Base-by-base conservation (phyloP, 805 yeast genomes). In the Starmerella powellii region DNA sequence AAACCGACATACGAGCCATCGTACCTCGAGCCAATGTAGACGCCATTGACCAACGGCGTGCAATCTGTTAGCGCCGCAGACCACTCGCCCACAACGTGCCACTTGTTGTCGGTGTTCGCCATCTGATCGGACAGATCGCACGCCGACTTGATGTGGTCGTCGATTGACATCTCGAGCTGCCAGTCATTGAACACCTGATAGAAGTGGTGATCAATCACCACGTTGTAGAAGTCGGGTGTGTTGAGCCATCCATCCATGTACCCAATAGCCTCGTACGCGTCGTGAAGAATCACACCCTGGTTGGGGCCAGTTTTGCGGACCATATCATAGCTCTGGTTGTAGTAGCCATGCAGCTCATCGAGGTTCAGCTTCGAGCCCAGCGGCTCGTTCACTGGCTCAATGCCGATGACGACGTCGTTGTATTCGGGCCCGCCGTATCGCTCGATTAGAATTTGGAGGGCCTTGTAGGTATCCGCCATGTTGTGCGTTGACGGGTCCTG, bases 61-160 rank as follows among this genome's bases (percentile, higher is more conserved):
- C 96, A 87, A 63, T 87, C 95, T 3, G 95, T 86, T 50, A 87
- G 69, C 1, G 96, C 96, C 11, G 86, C 94, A 19, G 83, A 68
- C 83, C 88, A 87, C 65, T 86, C 95, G 47, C 95, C 96, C 35
- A 75, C 71, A 26, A 86, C 68, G 41, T 72, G 71, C 83, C 88
- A 81, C 60, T 80, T 84, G 53, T 67, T 61, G 59, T 81, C 85
- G 33, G 54, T 44, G 11, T 56, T 44, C 31, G 70, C 63, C 17
- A 40, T 37, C 38, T 63, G 58, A 44, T 60, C 44, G 37, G 74
- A 77, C 64, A 74, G 71, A 18, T 61, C 57, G 57, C 80, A 74
- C 2, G 78, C 76, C 31, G 63, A 56, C 27, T 61, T 50, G 38
- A 88, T 54, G 54, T 80, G 91, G 35, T 75, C 73, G 51, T 76